These are phyloP conservation scores for Camptophora hylomeconis DNA, from an alignment of 2,329 filamentous ascomycete genomes.

Conservation along the genomic window DNA sequence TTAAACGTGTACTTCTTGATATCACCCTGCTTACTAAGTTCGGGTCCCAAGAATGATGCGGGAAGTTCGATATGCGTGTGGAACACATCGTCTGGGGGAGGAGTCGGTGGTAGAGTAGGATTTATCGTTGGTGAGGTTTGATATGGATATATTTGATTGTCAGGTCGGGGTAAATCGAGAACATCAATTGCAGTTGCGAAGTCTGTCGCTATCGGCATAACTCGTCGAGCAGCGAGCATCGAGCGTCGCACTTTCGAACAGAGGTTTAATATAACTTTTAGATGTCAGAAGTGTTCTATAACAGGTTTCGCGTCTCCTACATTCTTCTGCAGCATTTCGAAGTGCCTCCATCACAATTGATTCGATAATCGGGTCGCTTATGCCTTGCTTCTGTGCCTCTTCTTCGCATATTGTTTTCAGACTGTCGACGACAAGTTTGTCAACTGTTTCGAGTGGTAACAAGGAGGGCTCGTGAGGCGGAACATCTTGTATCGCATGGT, in stretches of 20 bases:
- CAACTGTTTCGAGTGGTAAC: conserved; percentile 39
- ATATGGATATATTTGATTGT: conserved; percentile 15
- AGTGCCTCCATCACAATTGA: conserved; percentile 44
- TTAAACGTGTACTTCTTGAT: conserved; percentile 39
- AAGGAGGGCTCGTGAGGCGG: conserved; percentile 27
- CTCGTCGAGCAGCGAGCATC: conserved; percentile 45
- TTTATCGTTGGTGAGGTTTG: conserved; percentile 21
- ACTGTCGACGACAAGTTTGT: conserved; percentile 41
- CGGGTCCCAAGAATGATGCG: conserved; percentile 36
- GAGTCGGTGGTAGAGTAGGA: conserved; percentile 24
- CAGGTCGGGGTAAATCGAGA: conserved; percentile 22
- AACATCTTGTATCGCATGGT: conserved; percentile 19
- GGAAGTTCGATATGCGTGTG: conserved; percentile 21
- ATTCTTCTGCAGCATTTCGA: conserved; percentile 43
- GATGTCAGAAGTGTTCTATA: too few species aligned
- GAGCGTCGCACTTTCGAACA: conserved; percentile 41
- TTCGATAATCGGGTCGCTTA: conserved; percentile 28
- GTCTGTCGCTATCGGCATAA: conserved; percentile 43
- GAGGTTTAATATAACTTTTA: conserved; percentile 33
- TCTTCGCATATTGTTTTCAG: conserved; percentile 29
- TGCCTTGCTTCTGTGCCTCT: conserved; percentile 13
- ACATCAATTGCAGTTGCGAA: conserved; percentile 41
- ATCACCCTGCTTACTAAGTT: conserved; percentile 35
- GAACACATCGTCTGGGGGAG: conserved; percentile 27
- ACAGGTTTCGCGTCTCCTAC: too few species aligned